These are phyloP conservation scores for Suhomyces sp. DNA, from an alignment of 805 yeast species.

Conservation along the genomic window DNA sequence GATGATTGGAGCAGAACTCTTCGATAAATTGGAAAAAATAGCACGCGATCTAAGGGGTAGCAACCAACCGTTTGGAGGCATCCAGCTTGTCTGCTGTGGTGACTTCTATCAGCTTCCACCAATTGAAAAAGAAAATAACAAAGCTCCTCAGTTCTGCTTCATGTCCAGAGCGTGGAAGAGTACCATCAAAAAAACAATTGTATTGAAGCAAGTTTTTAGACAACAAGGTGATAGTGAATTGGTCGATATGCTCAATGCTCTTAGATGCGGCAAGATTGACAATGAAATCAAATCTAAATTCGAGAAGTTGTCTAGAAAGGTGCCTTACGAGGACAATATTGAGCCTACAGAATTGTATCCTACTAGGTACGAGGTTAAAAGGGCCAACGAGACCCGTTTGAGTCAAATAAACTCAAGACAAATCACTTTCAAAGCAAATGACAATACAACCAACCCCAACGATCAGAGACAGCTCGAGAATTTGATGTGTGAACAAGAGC, in stretches of 20 bases:
- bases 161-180: slow-evolving; percentile 69
- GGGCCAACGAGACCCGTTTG: slow-evolving; percentile 55
- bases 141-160: slow-evolving; percentile 60
- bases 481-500: slow-evolving; percentile 66
- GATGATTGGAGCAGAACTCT: slow-evolving; percentile 81
- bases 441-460: slow-evolving; percentile 23
- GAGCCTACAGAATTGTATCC: slow-evolving; percentile 89
- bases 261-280: slow-evolving; percentile 70
- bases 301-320: slow-evolving; percentile 52
- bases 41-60: slow-evolving; percentile 59
- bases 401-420: slow-evolving; percentile 46
- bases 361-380: slow-evolving; percentile 80
- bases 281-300: slow-evolving; percentile 50
- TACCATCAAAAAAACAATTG: slow-evolving; percentile 62
- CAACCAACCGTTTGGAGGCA: slow-evolving; percentile 83
- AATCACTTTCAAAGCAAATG: slow-evolving; percentile 42
- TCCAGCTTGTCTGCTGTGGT: slow-evolving; percentile 87
- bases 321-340: slow-evolving; percentile 68
- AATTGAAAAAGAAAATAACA: slow-evolving; percentile 47
- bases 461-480: slow-evolving; percentile 45
- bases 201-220: slow-evolving; percentile 79
- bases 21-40: slow-evolving; percentile 70
- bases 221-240: slow-evolving; percentile 79
- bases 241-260: slow-evolving; percentile 74
- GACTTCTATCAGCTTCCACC: slow-evolving; percentile 97